Base-by-base conservation (phyloP, 495 filamentous ascomycete genomes). In the Staphylotrichum longicolle region DNA sequence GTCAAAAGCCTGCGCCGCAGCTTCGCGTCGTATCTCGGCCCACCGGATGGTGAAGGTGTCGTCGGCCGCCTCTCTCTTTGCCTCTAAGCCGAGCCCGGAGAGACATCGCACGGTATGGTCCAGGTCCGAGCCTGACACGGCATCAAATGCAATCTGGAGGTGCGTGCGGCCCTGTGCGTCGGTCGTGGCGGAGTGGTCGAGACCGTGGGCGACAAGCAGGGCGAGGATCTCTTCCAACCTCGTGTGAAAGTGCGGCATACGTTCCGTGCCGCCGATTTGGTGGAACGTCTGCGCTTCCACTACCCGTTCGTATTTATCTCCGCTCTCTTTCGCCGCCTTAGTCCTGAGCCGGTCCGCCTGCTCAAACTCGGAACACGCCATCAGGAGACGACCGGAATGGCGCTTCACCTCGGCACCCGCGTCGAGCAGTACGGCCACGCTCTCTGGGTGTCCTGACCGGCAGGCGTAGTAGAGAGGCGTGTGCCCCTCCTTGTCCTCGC, bases 401-500 rank as follows among this genome's bases (percentile, higher is more conserved):
- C 39, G 30, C 11, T 54, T 66, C 11, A 68, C 65, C 60, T 68
- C 49, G 4, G 75, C 75, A 4, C 74, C 74, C 20, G 69, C 65
- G 4, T 67, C 20, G 2, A 79, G 65, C 1, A 80, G 65, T 2
- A 79, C 53, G 3, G 39, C 54, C 15, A 75, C 71, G 5, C 61
- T 74, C 61, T 78, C 73, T 40, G 50, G 63, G 54, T 72, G 61
- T 14, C 75, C 78, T 7, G 72, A 75, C 12, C 57, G 52, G 65
- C 76, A 77, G 4, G 77, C 78, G 11, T 68, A 63, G 56, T 72
- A 73, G 1, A 80, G 58, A 0, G 75, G 68, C 1, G 75, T 72
- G 27, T 61, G 35, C 4, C 66, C 66, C 12, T 57, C n/a, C 12
- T 64, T 46, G 32, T 67, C 61, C 9, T 39, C 35, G 11, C 58